Base-by-base conservation (phyloP, 2,329 filamentous ascomycete species). In the Fusarium udum region DNA sequence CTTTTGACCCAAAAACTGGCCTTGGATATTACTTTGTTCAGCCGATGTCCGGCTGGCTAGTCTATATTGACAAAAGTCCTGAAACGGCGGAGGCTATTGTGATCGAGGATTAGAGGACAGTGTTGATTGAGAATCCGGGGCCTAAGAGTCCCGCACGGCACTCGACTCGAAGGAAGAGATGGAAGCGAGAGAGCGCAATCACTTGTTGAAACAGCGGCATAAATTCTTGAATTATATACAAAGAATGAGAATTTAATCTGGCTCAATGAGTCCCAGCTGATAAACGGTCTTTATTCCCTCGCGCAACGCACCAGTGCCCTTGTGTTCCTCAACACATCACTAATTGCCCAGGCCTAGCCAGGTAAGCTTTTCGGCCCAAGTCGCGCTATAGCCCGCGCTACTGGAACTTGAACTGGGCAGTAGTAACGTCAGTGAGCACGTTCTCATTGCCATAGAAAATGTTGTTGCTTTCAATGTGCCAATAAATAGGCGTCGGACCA, bases 351-450 rank as follows among this genome's bases (percentile, higher is more conserved):
- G n/a, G n/a, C n/a, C n/a, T n/a, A n/a, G n/a, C n/a, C 4, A 18
- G 14, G 14, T 4, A 14, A 14, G 18, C 8, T 14, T 20, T 18
- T 24, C 32, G 0, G 12, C 13, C 0, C 16, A 28, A 22, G 7
- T n/a, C 20, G 2, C 11, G 15, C 4, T 22, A 28, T 16, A 53
- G 2, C 14, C 20, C 14, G 2, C 24, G 3, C 24, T 53, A n/a
- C 18, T 39, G 51, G 14, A 53, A 53, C 20, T 8, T 39, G 24
- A 53, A 53, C 10, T 53, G 34, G 8, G 51, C 34, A 39, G 51
- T 53, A n/a, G 34, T 53, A 2, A 53, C 34, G 4, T 2, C 51
- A 18, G 24, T 28, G 51, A 28, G 14, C 4, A 28, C 3, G 20
- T 53, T 28, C 20, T 53, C 10, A 13, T 28, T 39, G 7, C 51